Conservation (phyloP, 2,329 filamentous ascomycete species). For the Emergomyces orientalis region DNA sequence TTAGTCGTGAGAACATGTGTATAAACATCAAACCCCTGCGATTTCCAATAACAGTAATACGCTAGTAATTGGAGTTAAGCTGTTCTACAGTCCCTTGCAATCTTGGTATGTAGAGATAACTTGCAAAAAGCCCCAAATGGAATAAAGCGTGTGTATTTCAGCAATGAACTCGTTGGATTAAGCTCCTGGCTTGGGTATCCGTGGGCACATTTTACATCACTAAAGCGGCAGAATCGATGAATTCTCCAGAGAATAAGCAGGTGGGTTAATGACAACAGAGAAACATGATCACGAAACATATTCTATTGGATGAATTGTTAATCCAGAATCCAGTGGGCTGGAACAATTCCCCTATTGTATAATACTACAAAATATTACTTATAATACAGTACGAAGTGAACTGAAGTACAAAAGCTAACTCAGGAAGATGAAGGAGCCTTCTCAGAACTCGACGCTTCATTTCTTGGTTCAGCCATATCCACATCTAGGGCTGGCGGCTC, state of each 20-base stretch:
- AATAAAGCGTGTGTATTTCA: too few species aligned
- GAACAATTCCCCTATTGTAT: neutral
- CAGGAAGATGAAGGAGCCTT: neutral
- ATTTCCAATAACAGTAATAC: too few species aligned
- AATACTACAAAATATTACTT: neutral
- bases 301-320: neutral
- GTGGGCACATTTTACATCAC: too few species aligned
- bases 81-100: neutral
- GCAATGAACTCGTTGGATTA: too few species aligned
- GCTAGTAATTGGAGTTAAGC: neutral
- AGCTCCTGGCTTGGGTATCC: too few species aligned
- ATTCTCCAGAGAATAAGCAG: neutral
- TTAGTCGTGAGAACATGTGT: neutral
- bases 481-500: neutral
- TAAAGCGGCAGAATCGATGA: neutral
- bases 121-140: neutral
- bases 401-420: neutral
- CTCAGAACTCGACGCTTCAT: neutral
- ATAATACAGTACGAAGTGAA: neutral
- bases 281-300: neutral
- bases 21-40: neutral
- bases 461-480: neutral
- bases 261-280: neutral
- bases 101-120: neutral
- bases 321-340: neutral